Evolutionary conservation across 441 rosid species (phyloP).

Genomic region (Adansonia gregorii): DNA sequence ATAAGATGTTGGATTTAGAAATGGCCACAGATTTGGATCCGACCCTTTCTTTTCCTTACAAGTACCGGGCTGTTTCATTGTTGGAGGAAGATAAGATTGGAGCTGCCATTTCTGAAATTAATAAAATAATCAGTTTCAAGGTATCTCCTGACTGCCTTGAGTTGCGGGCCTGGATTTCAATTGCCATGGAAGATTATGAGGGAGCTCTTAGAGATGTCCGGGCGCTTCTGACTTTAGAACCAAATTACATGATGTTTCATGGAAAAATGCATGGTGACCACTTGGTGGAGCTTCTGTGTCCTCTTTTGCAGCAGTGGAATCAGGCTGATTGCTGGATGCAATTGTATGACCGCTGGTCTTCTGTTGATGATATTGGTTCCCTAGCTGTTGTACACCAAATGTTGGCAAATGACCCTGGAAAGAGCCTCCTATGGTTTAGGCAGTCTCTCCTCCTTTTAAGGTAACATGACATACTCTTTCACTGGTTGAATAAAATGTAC

Average conservation of each 20-base stretch:
- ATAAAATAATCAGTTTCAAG: constrained; percentile 77
- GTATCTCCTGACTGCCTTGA: constrained; percentile 88
- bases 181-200: constrained; percentile 79
- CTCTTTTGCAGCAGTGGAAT: constrained; percentile 75
- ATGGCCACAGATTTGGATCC: constrained; percentile 84
- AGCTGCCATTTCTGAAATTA: constrained; percentile 76
- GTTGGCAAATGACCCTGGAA: constrained; percentile 88
- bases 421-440: constrained; percentile 82
- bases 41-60: constrained; percentile 85
- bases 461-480: constrained; percentile 33
- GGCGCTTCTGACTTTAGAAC: constrained; percentile 84
- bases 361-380: constrained; percentile 95
- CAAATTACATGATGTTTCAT: constrained; percentile 74
- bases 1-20: constrained; percentile 72
- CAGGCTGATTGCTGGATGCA: constrained; percentile 98
- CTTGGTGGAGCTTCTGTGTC: constrained; percentile 72
- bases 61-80: constrained; percentile 68
- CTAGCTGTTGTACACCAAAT: constrained; percentile 89
- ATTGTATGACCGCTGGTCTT: constrained; percentile 91
- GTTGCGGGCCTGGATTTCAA: constrained; percentile 84
- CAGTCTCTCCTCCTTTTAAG: constrained; percentile 93
- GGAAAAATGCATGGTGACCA: constrained; percentile 73
- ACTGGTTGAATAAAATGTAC: background rate
- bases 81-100: constrained; percentile 67
- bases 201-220: constrained; percentile 80